A percentile compares a stretch with the other conserved stretches of the same genome.
Evolutionary conservation across 1,139 yeast genomes (phyloP).

Genomic region (Sugiyamaella novakii): DNA sequence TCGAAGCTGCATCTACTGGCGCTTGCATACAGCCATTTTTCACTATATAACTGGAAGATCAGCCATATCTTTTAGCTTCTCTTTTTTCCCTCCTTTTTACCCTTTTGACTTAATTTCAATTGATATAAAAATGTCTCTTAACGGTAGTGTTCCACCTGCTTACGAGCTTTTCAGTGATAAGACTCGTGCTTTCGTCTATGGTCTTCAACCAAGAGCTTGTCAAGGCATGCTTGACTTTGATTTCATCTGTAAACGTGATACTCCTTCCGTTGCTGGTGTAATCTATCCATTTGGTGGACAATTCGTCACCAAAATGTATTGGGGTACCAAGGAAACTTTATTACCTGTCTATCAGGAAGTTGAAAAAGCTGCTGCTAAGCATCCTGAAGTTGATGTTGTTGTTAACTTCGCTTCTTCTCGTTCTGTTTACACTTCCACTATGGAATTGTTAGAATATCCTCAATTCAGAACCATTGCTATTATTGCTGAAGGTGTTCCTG

Average conservation of each 20-base stretch:
- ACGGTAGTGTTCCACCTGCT: conserved; percentile 22
- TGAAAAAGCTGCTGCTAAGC: conserved; percentile 47
- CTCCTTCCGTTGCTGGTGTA: conserved; percentile 53
- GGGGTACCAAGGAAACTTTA: conserved; percentile 53
- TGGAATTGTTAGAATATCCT: conserved; percentile 51
- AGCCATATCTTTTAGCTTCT: conserved; percentile 2
- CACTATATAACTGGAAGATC: conserved; percentile 8
- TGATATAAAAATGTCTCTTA: conserved; percentile 13
- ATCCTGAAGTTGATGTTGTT: conserved; percentile 52
- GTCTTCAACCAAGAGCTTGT: conserved; percentile 51
- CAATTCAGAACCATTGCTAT: conserved; percentile 52
- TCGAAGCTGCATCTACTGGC: too few relatives aligned
- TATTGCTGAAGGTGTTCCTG: conserved; percentile 54
- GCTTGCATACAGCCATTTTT: not conserved
- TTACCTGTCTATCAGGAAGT: conserved; percentile 51
- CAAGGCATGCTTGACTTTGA: conserved; percentile 54
- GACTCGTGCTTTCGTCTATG: conserved; percentile 50
- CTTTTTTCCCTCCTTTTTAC: not conserved
- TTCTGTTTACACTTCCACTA: conserved; percentile 50
- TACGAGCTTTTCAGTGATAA: conserved; percentile 47
- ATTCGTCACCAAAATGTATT: conserved; percentile 51
- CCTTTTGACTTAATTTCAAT: not conserved
- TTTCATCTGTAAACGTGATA: conserved; percentile 49
- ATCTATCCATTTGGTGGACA: conserved; percentile 53
- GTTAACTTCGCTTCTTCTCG: conserved; percentile 53